Conservation (phyloP, 1,139 yeast genomes). For the Yamadazyma songkhlaensis region DNA sequence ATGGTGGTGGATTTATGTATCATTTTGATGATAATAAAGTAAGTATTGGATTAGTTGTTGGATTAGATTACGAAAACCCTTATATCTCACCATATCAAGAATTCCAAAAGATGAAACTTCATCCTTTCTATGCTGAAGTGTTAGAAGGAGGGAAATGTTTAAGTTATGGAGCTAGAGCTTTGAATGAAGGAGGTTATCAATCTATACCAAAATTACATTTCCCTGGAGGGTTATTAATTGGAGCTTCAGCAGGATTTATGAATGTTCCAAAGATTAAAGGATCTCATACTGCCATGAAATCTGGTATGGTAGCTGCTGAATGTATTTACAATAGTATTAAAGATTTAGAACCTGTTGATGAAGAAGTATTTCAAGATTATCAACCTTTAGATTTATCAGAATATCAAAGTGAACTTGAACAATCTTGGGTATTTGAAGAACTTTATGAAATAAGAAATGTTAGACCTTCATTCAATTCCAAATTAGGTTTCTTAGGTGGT, state of each 20-base stretch:
- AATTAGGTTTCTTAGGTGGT: slow-evolving; percentile 76
- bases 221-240: slow-evolving; percentile 95
- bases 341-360: slow-evolving; percentile 48
- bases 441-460: slow-evolving; percentile 80
- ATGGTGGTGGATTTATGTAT: slow-evolving; percentile 97
- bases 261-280: slow-evolving; percentile 98
- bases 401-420: slow-evolving; percentile 62
- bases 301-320: slow-evolving; percentile 95
- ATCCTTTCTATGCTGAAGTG: slow-evolving; percentile 76
- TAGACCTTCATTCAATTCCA: slow-evolving; percentile 81
- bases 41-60: slow-evolving; percentile 85
- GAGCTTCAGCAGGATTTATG: slow-evolving; percentile 94
- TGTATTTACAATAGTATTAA: slow-evolving; percentile 59
- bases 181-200: slow-evolving; percentile 95
- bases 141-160: slow-evolving; percentile 88
- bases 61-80: slow-evolving; percentile 91
- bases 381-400: slow-evolving; percentile 45
- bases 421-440: slow-evolving; percentile 87
- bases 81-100: slow-evolving; percentile 94
- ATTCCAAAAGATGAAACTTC: slow-evolving; percentile 89
- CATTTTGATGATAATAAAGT: slow-evolving; percentile 94
- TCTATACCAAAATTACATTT: slow-evolving; percentile 84
- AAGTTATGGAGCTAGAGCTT: slow-evolving; percentile 92
- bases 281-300: slow-evolving; percentile 95
- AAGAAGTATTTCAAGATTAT: slow-evolving; percentile 38